Percentiles rank a stretch among this genome's conserved stretches.
Evolutionary conservation across 2,329 filamentous ascomycete genomes (phyloP).

Genomic region (Gnomoniopsis sp.): DNA sequence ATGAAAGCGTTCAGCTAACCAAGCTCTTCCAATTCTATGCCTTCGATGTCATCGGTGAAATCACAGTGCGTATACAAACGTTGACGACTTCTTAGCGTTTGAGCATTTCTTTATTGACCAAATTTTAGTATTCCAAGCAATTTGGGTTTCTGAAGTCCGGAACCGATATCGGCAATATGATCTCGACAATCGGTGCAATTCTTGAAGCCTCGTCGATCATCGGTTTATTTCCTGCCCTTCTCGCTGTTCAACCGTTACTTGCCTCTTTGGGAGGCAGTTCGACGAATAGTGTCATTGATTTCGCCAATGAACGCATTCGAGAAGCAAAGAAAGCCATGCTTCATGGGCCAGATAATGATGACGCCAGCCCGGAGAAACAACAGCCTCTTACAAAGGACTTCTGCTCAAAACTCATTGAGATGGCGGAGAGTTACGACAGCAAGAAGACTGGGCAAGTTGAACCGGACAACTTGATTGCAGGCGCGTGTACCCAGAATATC

Average conservation of each 20-base stretch:
- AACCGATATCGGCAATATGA: constrained; percentile 45
- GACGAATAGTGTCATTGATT: not conserved
- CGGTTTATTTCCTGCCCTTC: not conserved
- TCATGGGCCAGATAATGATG: not conserved
- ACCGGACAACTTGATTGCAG: not conserved
- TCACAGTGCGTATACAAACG: constrained; percentile 29
- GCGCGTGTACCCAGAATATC: constrained; percentile 29
- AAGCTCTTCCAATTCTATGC: constrained; percentile 45
- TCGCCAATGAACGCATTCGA: not conserved
- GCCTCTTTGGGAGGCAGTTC: not conserved
- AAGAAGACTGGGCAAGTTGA: constrained; percentile 25
- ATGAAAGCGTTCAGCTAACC: constrained; percentile 35
- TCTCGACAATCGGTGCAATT: constrained; percentile 31
- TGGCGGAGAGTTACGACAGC: constrained; percentile 37
- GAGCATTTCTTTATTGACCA: constrained; percentile 33
- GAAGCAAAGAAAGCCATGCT: constrained; percentile 2
- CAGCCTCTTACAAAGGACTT: constrained; percentile 28
- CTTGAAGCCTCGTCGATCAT: not conserved
- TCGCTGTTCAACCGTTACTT: not conserved
- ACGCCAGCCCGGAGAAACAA: constrained; percentile 12
- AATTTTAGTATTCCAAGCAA: constrained; percentile 47
- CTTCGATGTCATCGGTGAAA: constrained; percentile 49
- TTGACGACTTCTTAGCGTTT: not conserved
- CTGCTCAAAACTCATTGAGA: constrained; percentile 37
- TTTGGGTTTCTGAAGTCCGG: constrained; percentile 45